Evolutionary conservation across 192 early-diverging fungal genomes (phyloP).

Genomic region (Rhizophagus clarus): DNA sequence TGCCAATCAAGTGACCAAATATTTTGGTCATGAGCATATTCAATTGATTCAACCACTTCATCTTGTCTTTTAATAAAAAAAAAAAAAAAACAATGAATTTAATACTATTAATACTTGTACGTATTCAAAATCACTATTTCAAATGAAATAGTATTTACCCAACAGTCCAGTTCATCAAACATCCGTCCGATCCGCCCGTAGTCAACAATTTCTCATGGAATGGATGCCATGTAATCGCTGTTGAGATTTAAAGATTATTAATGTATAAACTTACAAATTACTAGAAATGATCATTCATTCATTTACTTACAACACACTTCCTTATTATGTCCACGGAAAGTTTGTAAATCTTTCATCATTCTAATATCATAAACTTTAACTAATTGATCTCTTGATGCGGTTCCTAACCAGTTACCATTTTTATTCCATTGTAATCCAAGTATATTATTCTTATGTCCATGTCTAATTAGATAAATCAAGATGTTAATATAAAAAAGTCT

Average conservation of each 20-base stretch:
- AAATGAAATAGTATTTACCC: constrained; percentile 55
- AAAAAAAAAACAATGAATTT: not conserved
- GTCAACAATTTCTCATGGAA: constrained; percentile 87
- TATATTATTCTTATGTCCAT: constrained; percentile 94
- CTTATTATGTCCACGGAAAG: constrained; percentile 83
- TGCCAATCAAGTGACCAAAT: constrained; percentile 98
- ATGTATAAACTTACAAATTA: not conserved
- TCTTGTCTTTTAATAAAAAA: constrained; percentile 18
- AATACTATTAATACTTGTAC: not conserved
- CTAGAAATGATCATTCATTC: not conserved
- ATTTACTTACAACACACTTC: constrained; percentile 78
- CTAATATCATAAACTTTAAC: constrained; percentile 95
- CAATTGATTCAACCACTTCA: constrained; percentile 45
- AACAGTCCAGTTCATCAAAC: constrained; percentile 84
- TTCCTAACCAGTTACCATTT: constrained; percentile 97
- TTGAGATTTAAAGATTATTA: not conserved
- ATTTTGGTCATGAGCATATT: constrained; percentile 83
- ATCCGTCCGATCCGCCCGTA: constrained; percentile 89
- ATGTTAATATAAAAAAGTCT: not conserved
- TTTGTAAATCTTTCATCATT: constrained; percentile 86
- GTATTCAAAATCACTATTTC: constrained; percentile 28
- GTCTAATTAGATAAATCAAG: constrained; percentile 45
- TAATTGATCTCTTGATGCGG: constrained; percentile 86
- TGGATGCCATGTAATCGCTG: constrained; percentile 94
- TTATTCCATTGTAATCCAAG: constrained; percentile 91